Conservation (phyloP, 2,329 filamentous ascomycete genomes). For the Botrytis fragariae region DNA sequence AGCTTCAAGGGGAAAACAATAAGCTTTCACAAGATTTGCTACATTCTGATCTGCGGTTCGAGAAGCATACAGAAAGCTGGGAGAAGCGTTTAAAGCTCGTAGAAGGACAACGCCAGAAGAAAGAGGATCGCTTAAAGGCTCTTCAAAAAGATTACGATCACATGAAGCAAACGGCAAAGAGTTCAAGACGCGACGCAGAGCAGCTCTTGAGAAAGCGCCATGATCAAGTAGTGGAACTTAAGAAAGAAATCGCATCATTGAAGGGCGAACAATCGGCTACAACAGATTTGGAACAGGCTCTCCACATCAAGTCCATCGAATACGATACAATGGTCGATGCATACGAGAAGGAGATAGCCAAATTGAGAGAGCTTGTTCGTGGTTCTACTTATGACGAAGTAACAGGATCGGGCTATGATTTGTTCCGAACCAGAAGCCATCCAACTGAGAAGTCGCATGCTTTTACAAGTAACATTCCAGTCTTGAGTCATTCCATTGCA, state of each 20-base stretch:
- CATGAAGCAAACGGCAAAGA: slow-evolving; percentile 53
- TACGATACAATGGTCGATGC: slow-evolving; percentile 28
- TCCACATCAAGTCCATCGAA: slow-evolving; percentile 26
- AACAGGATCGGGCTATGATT: background rate
- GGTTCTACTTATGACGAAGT: slow-evolving; percentile 4
- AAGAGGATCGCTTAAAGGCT: slow-evolving; percentile 48
- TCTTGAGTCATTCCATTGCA: slow-evolving; percentile 25
- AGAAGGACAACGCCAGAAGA: slow-evolving; percentile 47
- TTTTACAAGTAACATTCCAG: slow-evolving; percentile 29
- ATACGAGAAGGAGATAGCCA: slow-evolving; percentile 27
- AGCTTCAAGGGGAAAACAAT: slow-evolving; percentile 36
- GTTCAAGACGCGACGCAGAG: slow-evolving; percentile 54
- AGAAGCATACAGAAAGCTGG: slow-evolving; percentile 35
- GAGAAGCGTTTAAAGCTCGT: slow-evolving; percentile 44
- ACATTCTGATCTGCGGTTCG: slow-evolving; percentile 33
- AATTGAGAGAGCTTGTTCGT: slow-evolving; percentile 19
- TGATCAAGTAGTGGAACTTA: slow-evolving; percentile 54
- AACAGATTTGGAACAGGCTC: slow-evolving; percentile 25
- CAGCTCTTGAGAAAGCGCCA: slow-evolving; percentile 56
- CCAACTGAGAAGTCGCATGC: slow-evolving; percentile 18
- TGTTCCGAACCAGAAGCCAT: slow-evolving; percentile 9
- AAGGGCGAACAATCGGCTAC: slow-evolving; percentile 36
- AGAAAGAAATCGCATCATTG: slow-evolving; percentile 50
- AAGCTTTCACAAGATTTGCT: slow-evolving; percentile 35
- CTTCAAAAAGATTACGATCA: slow-evolving; percentile 53